Base-by-base conservation (phyloP, 192 early-diverging fungal species). In the Diversispora epigaea region DNA sequence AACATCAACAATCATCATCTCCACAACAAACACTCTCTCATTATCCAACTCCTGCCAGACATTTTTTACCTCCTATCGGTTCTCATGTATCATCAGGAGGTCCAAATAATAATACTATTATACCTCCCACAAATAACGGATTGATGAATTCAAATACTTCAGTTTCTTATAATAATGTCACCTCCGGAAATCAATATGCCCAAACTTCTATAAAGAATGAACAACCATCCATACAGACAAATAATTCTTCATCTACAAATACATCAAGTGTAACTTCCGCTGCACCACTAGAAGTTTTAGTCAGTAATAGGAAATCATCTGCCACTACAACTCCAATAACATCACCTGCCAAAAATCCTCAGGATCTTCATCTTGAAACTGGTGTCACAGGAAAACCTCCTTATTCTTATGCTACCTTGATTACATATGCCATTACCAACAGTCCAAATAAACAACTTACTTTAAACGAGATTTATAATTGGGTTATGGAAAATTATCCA, bases 381-480 rank as follows among this genome's bases (percentile, higher is more conserved):
- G 57, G 62, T 62, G 55, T 73, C 39, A 41, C 56, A 32, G 71
- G 71, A 4, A 95, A 95, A 76, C 94, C 94, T n/a, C 86, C 91
- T 25, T 87, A 91, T 71, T 90, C 92, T 10, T 96, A 96, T 77
- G 93, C 92, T 1, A 90, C 89, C 10, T 77, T 96, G 15, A 94
- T 96, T 55, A 87, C 92, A 0, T 88, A 93, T 70, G 95, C 95
- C 15, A 94, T 96, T 73, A 81, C 89, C 54, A 83, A 82, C 46
- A 84, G 84, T 54, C 86, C 88, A 15, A 84, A 84, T 25, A 85
- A 89, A 63, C 84, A 88, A 70, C 87, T 94, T 80, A 94, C 95
- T 21, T 84, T 96, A 32, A 91, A 87, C 75, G 93, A 93, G 55
- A 94, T 96, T 75, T 96, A 96, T 81, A 84, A 86, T 45, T 95